phyloP scores from a whole-genome alignment of 768 basidiomycete genomes.

The Rubroboletus satanas region DNA sequence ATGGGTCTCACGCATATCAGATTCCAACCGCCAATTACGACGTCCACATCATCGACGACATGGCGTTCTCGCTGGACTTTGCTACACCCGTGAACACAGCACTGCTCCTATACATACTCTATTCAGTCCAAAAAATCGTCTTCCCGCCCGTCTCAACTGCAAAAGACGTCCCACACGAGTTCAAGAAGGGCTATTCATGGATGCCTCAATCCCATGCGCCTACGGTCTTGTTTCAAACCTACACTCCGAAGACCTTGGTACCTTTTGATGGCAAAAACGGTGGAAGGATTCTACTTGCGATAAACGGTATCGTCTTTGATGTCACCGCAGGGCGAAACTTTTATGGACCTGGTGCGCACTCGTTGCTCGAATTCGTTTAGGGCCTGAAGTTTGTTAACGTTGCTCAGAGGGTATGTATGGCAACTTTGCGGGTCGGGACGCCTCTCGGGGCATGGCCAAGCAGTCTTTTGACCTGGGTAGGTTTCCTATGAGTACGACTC shows the following conservation, averaged over 20 bases:
- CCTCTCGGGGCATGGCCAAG: slow-evolving; percentile 95
- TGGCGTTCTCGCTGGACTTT: slow-evolving; percentile 43
- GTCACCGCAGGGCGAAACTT: slow-evolving; percentile 86
- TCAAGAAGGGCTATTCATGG: slow-evolving; percentile 88
- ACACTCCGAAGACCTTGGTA: slow-evolving; percentile 71
- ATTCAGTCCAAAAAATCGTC: slow-evolving; percentile 69
- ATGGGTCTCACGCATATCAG: slow-evolving; percentile 20
- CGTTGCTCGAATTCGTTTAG: neutral
- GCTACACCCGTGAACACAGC: slow-evolving; percentile 80
- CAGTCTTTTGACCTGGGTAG: slow-evolving; percentile 91
- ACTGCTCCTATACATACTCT: slow-evolving; percentile 73
- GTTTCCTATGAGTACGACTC: slow-evolving; percentile 21
- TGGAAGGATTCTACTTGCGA: slow-evolving; percentile 79
- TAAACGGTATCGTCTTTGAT: slow-evolving; percentile 87
- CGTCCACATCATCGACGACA: slow-evolving; percentile 11
- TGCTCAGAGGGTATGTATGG: slow-evolving; percentile 88
- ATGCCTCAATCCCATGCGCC: slow-evolving; percentile 81
- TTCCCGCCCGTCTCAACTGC: slow-evolving; percentile 60
- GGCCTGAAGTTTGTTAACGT: neutral
- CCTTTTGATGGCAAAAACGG: slow-evolving; percentile 63
- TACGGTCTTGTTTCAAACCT: slow-evolving; percentile 71
- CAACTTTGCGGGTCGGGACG: slow-evolving; percentile 96
- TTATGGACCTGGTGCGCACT: slow-evolving; percentile 84
- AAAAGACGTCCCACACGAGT: slow-evolving; percentile 55
- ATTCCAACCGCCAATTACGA: slow-evolving; percentile 15